Evolutionary conservation across 495 filamentous ascomycete genomes (phyloP).

Genomic region (Neurospora intermedia): DNA sequence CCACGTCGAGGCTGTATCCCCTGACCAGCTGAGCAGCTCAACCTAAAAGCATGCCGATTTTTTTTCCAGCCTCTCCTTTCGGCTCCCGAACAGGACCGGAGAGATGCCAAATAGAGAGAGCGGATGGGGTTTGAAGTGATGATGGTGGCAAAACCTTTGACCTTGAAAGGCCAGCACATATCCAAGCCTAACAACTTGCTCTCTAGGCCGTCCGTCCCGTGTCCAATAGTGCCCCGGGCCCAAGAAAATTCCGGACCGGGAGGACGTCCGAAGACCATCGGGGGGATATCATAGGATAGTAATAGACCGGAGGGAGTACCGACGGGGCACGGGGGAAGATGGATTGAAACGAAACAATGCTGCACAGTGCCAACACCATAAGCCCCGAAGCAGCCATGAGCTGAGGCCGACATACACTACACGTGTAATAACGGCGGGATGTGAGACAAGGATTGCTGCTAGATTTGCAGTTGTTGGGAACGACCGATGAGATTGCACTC

Average conservation of each 20-base stretch:
- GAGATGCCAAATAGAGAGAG: background rate
- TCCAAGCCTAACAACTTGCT: background rate
- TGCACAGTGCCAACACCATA: background rate
- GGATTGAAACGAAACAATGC: background rate
- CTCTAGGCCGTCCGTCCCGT: background rate
- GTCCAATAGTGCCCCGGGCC: background rate
- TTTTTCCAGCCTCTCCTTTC: background rate
- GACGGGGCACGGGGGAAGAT: background rate
- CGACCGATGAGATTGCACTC: background rate
- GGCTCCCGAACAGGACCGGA: background rate
- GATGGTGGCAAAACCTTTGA: background rate
- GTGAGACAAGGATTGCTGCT: background rate
- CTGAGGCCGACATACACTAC: background rate
- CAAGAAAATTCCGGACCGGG: background rate
- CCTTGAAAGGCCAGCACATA: background rate
- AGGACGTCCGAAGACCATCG: background rate
- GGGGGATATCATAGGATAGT: background rate
- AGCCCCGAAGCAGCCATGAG: background rate
- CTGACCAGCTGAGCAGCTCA: background rate
- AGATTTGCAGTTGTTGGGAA: background rate
- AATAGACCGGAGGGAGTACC: background rate
- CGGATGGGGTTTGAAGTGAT: background rate
- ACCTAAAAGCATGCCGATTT: background rate
- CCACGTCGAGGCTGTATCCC: background rate
- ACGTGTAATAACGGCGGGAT: background rate